Evolutionary conservation across 23 red algal species (phyloP), one percentile per base, ranked within the genome.

Genomic region (Chondrus crispus): DNA sequence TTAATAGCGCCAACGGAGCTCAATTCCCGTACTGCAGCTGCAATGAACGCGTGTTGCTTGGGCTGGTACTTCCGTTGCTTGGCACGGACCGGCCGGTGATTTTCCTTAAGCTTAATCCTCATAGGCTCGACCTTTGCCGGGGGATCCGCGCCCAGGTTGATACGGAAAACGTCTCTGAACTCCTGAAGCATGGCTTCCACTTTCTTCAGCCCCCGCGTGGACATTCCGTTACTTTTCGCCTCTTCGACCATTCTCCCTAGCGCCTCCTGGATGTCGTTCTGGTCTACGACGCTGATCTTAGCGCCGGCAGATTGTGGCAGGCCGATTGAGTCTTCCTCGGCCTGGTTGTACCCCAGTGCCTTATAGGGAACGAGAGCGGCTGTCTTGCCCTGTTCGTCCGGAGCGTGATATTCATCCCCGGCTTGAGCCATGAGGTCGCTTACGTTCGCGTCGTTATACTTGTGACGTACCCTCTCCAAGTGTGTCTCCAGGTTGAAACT

Each of bases 401-500:
- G 26, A 19, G 35, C 18, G 0, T 66, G 1, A 32, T 0, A 32
- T 22, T 55, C 51, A n/a, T 1, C n/a, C 60, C 35, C 60, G 60
- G 26, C 60, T 32, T 22, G 18, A 32, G 60, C 26, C 8, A 66
- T 7, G 26, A 13, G 1, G 9, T 66, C 26, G 7, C 60, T 66
- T 22, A 66, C 35, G 18, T 66, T 32, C 35, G 60, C 60, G 18
- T 66, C 60, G 18, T 66, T 66, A 32, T 32, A 66, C 60, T 66
- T 13, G 9, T 66, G 6, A 66, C 60, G 18, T 22, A 83, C 52
- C 49, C 46, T 57, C 1, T 8, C 40, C 52, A 89, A 38, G 40
- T 89, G 68, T 33, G 54, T 49, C 8, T 89, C 70, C 29, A 89
- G 72, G 29, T 79, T 78, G 69, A 89, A 78, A 55, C 85, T 47